Percentiles rank a stretch among this genome's conserved stretches.
Conservation (phyloP, 2,329 filamentous ascomycete species). For the Diplodia corticola region DNA sequence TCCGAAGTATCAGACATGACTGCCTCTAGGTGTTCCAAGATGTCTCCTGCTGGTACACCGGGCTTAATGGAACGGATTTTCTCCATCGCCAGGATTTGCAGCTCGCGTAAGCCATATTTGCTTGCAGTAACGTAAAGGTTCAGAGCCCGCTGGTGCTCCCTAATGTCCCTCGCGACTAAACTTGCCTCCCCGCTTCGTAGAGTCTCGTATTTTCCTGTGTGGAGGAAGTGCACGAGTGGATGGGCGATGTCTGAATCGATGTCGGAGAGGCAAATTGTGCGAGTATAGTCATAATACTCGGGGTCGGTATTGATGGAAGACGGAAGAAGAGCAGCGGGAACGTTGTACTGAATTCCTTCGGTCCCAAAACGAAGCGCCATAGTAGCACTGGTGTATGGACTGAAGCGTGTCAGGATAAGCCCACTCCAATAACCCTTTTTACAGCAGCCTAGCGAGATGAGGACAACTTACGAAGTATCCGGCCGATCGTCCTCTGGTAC, state of each 20-base stretch:
- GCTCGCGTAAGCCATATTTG: background rate
- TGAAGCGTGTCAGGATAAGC: no score
- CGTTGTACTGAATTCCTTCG: no score
- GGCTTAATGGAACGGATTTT: background rate
- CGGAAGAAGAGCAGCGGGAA: no score
- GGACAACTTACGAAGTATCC: no score
- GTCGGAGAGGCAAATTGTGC: background rate
- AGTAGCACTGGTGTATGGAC: no score
- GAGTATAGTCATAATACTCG: no score
- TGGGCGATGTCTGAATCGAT: background rate
- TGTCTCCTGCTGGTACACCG: background rate
- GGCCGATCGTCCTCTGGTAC: no score
- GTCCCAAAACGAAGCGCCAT: no score
- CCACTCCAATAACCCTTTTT: no score
- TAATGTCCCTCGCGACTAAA: background rate
- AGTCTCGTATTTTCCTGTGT: background rate
- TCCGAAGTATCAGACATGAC: background rate
- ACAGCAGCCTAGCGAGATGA: no score
- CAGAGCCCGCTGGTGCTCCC: background rate
- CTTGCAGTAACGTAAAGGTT: background rate
- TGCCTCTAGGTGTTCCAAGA: background rate
- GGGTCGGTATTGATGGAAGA: no score
- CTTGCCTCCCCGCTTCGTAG: background rate
- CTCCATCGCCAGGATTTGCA: background rate
- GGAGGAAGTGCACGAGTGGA: background rate